Conservation (phyloP, 139 green algal genomes). For the Picochlorum sp. region DNA sequence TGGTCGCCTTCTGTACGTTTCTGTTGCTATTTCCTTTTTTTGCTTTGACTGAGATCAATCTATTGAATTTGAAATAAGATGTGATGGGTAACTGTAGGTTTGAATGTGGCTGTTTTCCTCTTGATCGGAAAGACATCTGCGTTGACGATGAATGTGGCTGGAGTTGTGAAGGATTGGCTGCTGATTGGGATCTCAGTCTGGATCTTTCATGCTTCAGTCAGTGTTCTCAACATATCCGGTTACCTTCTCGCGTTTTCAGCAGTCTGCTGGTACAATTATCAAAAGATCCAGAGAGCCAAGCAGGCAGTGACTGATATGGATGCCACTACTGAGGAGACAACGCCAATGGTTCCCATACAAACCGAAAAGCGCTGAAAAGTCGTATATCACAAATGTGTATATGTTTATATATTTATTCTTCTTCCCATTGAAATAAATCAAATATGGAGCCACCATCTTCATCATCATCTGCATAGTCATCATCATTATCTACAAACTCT, state of each 20-base stretch:
- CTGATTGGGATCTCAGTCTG: conserved; percentile 79
- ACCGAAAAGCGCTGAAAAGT: no score
- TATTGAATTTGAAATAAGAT: no score
- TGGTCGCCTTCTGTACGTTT: conserved; percentile 73
- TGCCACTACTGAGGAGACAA: background rate
- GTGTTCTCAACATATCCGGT: conserved; percentile 63
- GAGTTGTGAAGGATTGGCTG: conserved; percentile 96
- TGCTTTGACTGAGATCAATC: background rate
- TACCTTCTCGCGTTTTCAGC: conserved; percentile 43
- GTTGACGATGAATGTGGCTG: conserved; percentile 90
- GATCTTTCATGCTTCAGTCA: conserved; percentile 72
- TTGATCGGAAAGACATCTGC: conserved; percentile 82
- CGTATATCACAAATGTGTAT: background rate
- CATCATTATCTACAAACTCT: no score
- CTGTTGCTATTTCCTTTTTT: no score
- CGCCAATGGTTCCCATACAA: background rate
- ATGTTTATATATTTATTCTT: background rate
- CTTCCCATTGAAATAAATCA: background rate
- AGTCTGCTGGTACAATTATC: conserved; percentile 15
- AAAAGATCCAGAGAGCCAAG: background rate
- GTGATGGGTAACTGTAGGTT: no score
- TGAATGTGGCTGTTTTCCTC: conserved; percentile 64
- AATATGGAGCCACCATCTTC: background rate
- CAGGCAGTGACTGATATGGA: background rate
- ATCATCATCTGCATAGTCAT: background rate